phyloP scores from a whole-genome alignment of 768 basidiomycete genomes.

The Lentinula boryana region DNA sequence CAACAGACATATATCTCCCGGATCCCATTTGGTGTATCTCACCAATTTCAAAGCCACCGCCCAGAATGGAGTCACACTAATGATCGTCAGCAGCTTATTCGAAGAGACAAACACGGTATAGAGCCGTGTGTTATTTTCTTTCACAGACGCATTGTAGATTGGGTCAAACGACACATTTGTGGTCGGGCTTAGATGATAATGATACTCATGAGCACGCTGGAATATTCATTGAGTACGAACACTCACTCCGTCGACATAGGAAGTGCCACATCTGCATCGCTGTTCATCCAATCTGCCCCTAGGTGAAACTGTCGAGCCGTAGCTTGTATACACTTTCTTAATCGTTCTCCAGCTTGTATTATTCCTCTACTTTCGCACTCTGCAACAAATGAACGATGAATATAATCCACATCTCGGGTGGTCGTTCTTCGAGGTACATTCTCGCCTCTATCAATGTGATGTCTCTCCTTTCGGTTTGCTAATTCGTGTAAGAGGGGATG shows the following conservation, averaged over 20 bases:
- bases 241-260: constrained; percentile 60
- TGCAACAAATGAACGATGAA: constrained; percentile 51
- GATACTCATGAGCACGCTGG: not conserved
- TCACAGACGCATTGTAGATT: constrained; percentile 48
- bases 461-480: constrained; percentile 15
- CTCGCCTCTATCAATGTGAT: constrained; percentile 15
- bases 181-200: constrained; percentile 13
- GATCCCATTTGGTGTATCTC: constrained; percentile 57
- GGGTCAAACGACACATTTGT: constrained; percentile 43
- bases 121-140: constrained; percentile 40
- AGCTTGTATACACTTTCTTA: constrained; percentile 48
- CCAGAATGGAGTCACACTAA: constrained; percentile 70
- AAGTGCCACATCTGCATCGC: constrained; percentile 64
- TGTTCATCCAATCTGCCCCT: constrained; percentile 75
- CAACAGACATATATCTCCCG: constrained; percentile 60
- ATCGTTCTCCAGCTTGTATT: constrained; percentile 45
- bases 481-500: constrained; percentile 38
- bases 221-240: not conserved
- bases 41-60: constrained; percentile 68
- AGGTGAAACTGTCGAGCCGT: constrained; percentile 45
- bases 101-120: constrained; percentile 54
- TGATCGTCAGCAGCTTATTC: constrained; percentile 42
- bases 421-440: constrained; percentile 36
- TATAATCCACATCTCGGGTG: constrained; percentile 67
- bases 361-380: constrained; percentile 47